Base-by-base conservation (phyloP, 176 grass and related monocot species). In the Elymus sibiricus region DNA sequence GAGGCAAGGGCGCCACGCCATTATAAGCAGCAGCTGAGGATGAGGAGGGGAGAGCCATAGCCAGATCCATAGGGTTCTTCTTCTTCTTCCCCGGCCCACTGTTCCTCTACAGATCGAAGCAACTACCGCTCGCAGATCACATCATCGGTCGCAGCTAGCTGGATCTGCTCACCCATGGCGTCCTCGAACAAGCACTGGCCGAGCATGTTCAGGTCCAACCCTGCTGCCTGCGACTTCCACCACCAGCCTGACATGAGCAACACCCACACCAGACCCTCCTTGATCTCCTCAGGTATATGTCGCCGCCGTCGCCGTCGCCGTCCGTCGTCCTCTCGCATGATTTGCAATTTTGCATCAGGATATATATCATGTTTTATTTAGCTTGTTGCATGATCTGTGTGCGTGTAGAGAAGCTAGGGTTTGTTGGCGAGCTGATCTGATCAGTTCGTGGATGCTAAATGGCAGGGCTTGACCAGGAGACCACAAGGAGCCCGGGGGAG, bases 141-240 rank as follows among this genome's bases (percentile, higher is more conserved):
- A 76, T 68, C 47, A 61, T 40, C 75, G 79, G 38, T 55, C 72
- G 38, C 19, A 19, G 9, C 53, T 34, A 13, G 37, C 35, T 38
- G 38, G 39, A 34, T 56, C 43, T 31, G 16, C 38, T 47, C 13
- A 79, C 38, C 73, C 42, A 90, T 99, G 97, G 92, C 94, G 43
- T 96, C 97, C 47, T 91, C 97, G 5, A 97, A 99, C 84, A 97
- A 85, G 80, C 97, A 99, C 88, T 99, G 97, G 97, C 94, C 97
- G 64, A 99, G 92, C 89, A 85, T 99, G 97, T 99, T 97, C 97
- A 97, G 89, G 86, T 96, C 97, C 72, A 99, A 90, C 9, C 97
- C 91, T 24, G 82, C 46, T 10, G 78, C 82, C 78, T 85, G 86
- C 82, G 89, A 91, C 82, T 67, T 82, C 83, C 85, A 79, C 80